Evolutionary conservation across 305 asterid species (phyloP).

Genomic region (Lippia alba): DNA sequence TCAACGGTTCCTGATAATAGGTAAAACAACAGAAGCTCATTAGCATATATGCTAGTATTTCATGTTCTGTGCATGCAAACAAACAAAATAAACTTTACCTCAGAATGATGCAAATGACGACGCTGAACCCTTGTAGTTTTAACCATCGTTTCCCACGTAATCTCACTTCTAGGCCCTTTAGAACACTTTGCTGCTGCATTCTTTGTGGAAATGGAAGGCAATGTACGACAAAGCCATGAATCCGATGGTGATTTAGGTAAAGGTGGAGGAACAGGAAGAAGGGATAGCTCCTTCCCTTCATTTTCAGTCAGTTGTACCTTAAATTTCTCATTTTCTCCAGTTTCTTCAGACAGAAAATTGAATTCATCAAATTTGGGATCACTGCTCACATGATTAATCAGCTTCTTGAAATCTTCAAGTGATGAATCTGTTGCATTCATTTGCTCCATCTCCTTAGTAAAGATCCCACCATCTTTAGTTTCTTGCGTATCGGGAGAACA

Average conservation of each 20-base stretch:
- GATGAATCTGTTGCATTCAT: conserved; percentile 29
- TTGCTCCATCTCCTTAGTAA: conserved; percentile 26
- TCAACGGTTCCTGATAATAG: conserved; percentile 50
- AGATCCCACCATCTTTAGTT: conserved; percentile 23
- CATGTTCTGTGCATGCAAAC: neutral
- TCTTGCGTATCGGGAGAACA: conserved; percentile 36
- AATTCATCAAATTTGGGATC: conserved; percentile 17
- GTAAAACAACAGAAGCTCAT: conserved; percentile 10
- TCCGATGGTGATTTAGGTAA: conserved; percentile 79
- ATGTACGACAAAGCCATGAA: conserved; percentile 75
- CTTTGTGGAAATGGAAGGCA: conserved; percentile 57
- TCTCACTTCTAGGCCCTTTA: conserved; percentile 35
- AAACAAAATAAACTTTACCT: conserved; percentile 35
- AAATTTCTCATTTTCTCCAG: conserved; percentile 27
- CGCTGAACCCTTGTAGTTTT: conserved; percentile 45
- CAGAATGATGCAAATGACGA: conserved; percentile 44
- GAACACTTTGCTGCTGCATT: conserved; percentile 29
- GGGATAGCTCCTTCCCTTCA: conserved; percentile 29
- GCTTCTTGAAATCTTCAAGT: conserved; percentile 35
- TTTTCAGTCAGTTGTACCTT: neutral
- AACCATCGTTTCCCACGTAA: conserved; percentile 56
- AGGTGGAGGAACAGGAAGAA: conserved; percentile 70
- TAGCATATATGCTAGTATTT: neutral
- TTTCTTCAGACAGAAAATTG: conserved; percentile 8
- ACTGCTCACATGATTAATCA: conserved; percentile 14